Evolutionary conservation across 768 basidiomycete genomes (phyloP).

Genomic region (Auriculariales sp.): DNA sequence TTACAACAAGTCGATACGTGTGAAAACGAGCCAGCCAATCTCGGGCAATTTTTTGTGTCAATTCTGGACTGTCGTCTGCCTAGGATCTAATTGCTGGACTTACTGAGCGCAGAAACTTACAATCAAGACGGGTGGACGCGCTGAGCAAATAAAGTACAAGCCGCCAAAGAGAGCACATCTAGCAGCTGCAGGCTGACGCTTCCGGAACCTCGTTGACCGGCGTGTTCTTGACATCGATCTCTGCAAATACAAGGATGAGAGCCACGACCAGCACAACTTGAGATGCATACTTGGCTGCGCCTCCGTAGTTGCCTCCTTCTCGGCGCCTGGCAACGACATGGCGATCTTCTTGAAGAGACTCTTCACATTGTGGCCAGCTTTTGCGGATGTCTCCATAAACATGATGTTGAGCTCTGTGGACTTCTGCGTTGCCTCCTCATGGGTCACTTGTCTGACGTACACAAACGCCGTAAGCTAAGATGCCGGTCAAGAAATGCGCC

Average conservation of each 20-base stretch:
- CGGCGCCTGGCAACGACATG: constrained; percentile 92
- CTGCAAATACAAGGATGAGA: constrained; percentile 25
- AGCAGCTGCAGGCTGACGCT: constrained; percentile 78
- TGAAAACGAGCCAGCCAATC: too few relatives aligned
- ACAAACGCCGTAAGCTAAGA: constrained; percentile 6
- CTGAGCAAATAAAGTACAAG: too few relatives aligned
- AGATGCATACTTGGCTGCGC: constrained; percentile 25
- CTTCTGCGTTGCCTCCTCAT: constrained; percentile 90
- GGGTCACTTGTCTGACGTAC: constrained; percentile 81
- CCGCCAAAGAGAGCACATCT: too few relatives aligned
- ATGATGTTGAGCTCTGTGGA: constrained; percentile 84
- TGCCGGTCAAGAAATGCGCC: constrained; percentile 1
- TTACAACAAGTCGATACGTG: too few relatives aligned
- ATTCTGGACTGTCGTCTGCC: too few relatives aligned
- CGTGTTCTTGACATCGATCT: constrained; percentile 83
- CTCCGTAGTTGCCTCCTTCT: constrained; percentile 43
- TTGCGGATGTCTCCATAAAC: constrained; percentile 99
- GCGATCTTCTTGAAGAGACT: constrained; percentile 99
- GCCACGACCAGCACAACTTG: background rate
- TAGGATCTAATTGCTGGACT: too few relatives aligned
- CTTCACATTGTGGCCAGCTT: constrained; percentile 98
- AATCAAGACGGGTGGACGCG: too few relatives aligned
- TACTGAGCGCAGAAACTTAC: too few relatives aligned
- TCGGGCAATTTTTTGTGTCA: too few relatives aligned
- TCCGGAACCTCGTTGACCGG: constrained; percentile 59